Conservation (phyloP, 2,329 filamentous ascomycete species). For the Microdochium trichocladiopsis region DNA sequence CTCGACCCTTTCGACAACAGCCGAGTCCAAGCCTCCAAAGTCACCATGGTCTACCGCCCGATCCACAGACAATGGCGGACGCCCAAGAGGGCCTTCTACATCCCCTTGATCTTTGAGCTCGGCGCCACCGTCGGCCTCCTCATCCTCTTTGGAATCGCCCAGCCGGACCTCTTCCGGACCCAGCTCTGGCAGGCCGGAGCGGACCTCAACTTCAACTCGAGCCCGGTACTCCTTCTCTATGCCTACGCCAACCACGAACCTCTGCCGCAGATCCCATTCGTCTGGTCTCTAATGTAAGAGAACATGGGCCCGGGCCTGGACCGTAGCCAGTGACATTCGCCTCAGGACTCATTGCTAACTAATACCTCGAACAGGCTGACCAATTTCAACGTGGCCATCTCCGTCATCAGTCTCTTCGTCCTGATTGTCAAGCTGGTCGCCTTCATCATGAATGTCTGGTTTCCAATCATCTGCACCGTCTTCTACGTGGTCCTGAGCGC, state of each 20-base stretch:
- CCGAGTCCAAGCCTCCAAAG: neutral
- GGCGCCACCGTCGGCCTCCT: constrained; percentile 57
- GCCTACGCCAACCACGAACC: constrained; percentile 65
- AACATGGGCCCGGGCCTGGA: neutral
- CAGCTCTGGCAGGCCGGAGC: constrained; percentile 68
- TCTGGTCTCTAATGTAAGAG: constrained; percentile 69
- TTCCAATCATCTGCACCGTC: constrained; percentile 54
- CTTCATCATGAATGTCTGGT: constrained; percentile 65
- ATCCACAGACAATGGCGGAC: constrained; percentile 53
- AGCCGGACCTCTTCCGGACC: constrained; percentile 66
- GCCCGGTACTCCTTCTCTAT: constrained; percentile 62
- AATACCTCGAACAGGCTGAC: constrained; percentile 49
- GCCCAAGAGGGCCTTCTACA: constrained; percentile 49
- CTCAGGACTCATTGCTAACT: no score
- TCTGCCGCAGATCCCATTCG: constrained; percentile 54
- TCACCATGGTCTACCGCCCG: constrained; percentile 41
- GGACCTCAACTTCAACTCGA: constrained; percentile 67
- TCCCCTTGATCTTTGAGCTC: constrained; percentile 57
- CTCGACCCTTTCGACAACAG: neutral
- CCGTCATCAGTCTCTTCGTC: constrained; percentile 69
- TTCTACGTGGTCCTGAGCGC: constrained; percentile 49
- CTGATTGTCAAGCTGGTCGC: constrained; percentile 63
- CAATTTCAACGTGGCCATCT: constrained; percentile 69
- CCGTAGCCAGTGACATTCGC: no score
- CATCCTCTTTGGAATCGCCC: constrained; percentile 65